Evolutionary conservation across 495 filamentous ascomycete species (phyloP), one percentile per base, ranked within the genome.

Genomic region (Elasticomyces elasticus): DNA sequence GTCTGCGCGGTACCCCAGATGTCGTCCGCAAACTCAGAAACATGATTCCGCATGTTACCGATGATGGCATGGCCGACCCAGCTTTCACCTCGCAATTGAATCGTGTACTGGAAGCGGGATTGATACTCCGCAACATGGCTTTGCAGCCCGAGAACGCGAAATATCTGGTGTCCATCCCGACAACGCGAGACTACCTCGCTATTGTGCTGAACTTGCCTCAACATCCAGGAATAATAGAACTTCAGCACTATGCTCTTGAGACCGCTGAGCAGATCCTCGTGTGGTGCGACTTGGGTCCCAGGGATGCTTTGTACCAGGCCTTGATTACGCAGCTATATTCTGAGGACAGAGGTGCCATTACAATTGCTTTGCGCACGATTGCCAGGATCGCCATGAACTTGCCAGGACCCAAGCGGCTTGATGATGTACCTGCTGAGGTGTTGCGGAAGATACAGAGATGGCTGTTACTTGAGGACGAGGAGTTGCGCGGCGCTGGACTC

Each of bases 71-170:
- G 43, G 81, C 89, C 55, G 78, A 87, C 2, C 76, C 77, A 28
- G 83, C 87, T 31, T 87, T 86, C 51, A 33, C 61, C 76, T 77
- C 53, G 77, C 68, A 77, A 11, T 71, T 97, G 20, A 76, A 82
- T 23, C 79, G 84, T 60, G 77, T 95, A 56, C 90, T 83, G 47
- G 89, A 97, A 66, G 89, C 92, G 2, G 87, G 81, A 19, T 72
- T 97, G 31, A 86, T 94, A 23, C 73, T 97, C 47, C 78, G 94
- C 42, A 99, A 99, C 63, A 94, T 99, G 87, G 82, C 85, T 5
- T 82, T 95, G 66, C 74, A 94, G 22, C 75, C 80, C 25, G 89
- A 96, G 52, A 99, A 99, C 63, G 92, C 92, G 0, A 69, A 76
- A 23, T 91, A 86, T 61, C 76, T 95, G 49, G 79, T 89, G 9